A percentile compares a stretch with the other conserved stretches of the same genome.
These are phyloP conservation scores for Aureobasidium sp. DNA, from an alignment of 2,329 filamentous ascomycete genomes.

Conservation along the genomic window DNA sequence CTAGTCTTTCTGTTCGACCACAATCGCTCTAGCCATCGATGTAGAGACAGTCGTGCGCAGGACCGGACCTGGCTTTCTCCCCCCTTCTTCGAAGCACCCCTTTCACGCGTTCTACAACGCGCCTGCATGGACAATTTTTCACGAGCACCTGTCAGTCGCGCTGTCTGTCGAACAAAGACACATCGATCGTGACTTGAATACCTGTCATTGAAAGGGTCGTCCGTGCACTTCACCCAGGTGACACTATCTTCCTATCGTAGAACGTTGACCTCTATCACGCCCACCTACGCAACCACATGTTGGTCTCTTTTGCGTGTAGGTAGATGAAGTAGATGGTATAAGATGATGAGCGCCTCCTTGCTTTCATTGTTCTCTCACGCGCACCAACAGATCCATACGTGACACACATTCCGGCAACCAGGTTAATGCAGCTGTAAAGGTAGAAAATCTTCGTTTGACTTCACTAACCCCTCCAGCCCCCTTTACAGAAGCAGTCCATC, in stretches of 20 bases:
- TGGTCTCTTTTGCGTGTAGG: background rate
- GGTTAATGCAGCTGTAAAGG: constrained; percentile 21
- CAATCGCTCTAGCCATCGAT: background rate
- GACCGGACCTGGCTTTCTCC: background rate
- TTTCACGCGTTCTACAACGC: constrained; percentile 21
- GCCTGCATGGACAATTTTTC: constrained; percentile 19
- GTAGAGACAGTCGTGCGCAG: constrained; percentile 9
- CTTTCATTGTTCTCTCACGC: constrained; percentile 19
- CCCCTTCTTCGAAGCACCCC: background rate
- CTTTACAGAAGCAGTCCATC: constrained; percentile 18
- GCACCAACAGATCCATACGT: constrained; percentile 18
- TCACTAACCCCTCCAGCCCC: constrained; percentile 21
- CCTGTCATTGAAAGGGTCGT: constrained; percentile 12
- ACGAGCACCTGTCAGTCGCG: constrained; percentile 10
- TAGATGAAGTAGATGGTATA: constrained; percentile 10
- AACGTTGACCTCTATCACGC: constrained; percentile 18
- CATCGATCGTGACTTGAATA: constrained; percentile 10
- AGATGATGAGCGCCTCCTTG: constrained; percentile 13
- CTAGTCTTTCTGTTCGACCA: background rate
- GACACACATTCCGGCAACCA: constrained; percentile 18
- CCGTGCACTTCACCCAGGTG: constrained; percentile 20
- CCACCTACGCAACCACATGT: constrained; percentile 18
- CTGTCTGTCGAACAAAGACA: constrained; percentile 14
- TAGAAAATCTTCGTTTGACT: constrained; percentile 7
- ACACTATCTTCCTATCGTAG: constrained; percentile 19